Percentiles rank a stretch among this genome's conserved stretches.
Conservation (phyloP, 2,329 filamentous ascomycete genomes). For the Botrytis medusae region DNA sequence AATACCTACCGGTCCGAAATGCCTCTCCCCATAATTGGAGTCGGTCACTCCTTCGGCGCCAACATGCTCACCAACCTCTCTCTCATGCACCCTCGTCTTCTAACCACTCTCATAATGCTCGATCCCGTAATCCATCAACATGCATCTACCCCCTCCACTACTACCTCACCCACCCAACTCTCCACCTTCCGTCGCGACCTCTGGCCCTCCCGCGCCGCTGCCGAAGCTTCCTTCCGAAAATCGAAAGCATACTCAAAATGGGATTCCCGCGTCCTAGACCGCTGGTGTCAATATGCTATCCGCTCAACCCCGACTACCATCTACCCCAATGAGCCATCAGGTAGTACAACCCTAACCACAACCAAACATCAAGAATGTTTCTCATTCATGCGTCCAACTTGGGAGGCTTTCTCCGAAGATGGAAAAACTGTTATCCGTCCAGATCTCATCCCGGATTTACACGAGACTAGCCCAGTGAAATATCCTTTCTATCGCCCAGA, state of each 20-base stretch:
- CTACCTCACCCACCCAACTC: constrained; percentile 50
- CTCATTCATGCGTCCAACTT: constrained; percentile 67
- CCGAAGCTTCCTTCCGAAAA: constrained; percentile 63
- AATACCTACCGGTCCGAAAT: constrained; percentile 79
- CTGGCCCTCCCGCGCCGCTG: constrained; percentile 76
- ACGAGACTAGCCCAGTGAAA: constrained; percentile 29
- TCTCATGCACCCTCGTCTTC: constrained; percentile 76
- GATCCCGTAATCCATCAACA: constrained; percentile 72
- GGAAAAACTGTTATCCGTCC: constrained; percentile 40
- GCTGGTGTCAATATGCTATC: constrained; percentile 73
- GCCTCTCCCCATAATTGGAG: constrained; percentile 72
- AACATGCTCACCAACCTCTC: constrained; percentile 70
- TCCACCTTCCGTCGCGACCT: constrained; percentile 73
- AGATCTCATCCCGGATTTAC: constrained; percentile 10
- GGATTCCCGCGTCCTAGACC: constrained; percentile 76
- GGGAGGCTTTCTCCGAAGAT: constrained; percentile 40
- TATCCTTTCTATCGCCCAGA: constrained; percentile 68
- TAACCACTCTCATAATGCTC: constrained; percentile 73
- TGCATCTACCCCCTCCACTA: constrained; percentile 43
- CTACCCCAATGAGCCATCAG: constrained; percentile 47
- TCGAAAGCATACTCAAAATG: constrained; percentile 78
- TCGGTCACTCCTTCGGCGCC: constrained; percentile 89
- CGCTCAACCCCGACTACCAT: constrained; percentile 66
- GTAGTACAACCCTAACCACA: constrained; percentile 70
- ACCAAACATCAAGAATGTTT: constrained; percentile 87